Percentiles rank a stretch among this genome's conserved stretches.
phyloP scores from a whole-genome alignment of 1,284 basidiomycete genomes.

The Ganoderma lingzhi region DNA sequence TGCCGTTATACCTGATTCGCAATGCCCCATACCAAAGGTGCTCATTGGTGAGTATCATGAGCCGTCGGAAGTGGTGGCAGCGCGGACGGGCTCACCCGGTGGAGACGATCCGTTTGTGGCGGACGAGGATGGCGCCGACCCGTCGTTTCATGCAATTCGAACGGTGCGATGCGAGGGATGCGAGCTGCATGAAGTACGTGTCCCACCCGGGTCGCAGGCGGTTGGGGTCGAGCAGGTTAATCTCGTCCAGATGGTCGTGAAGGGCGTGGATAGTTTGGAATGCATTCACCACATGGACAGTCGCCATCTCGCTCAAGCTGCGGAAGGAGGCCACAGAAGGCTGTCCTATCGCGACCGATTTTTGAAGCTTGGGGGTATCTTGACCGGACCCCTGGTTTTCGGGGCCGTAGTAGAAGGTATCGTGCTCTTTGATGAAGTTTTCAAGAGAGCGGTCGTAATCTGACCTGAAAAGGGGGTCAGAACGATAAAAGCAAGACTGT shows the following conservation, averaged over 20 bases:
- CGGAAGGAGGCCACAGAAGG: slow-evolving; percentile 40
- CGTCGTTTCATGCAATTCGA: slow-evolving; percentile 99
- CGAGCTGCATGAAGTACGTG: slow-evolving; percentile 95
- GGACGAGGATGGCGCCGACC: slow-evolving; percentile 92
- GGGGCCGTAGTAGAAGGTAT: slow-evolving; percentile 41
- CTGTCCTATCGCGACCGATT: slow-evolving; percentile 6
- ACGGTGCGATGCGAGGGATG: slow-evolving; percentile 85
- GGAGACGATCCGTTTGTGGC: slow-evolving; percentile 88
- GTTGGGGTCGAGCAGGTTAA: slow-evolving; percentile 77
- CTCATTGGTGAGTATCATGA: not conserved
- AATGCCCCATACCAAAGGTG: too few species aligned
- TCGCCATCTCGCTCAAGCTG: slow-evolving; percentile 57
- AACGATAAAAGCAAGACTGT: not conserved
- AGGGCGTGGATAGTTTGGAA: slow-evolving; percentile 66
- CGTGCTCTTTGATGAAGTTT: slow-evolving; percentile 46
- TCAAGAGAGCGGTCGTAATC: slow-evolving; percentile 60
- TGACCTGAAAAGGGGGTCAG: slow-evolving; percentile 25
- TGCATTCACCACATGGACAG: slow-evolving; percentile 78
- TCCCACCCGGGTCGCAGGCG: slow-evolving; percentile 92
- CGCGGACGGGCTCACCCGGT: slow-evolving; percentile 67
- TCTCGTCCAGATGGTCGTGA: slow-evolving; percentile 66
- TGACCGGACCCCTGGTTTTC: slow-evolving; percentile 1
- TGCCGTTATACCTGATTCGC: slow-evolving; percentile 88
- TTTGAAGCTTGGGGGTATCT: slow-evolving; percentile 9
- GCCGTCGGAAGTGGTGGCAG: not conserved